These are phyloP conservation scores for Saxophila tyrrhenica DNA, from an alignment of 495 filamentous ascomycete species.

Conservation along the genomic window DNA sequence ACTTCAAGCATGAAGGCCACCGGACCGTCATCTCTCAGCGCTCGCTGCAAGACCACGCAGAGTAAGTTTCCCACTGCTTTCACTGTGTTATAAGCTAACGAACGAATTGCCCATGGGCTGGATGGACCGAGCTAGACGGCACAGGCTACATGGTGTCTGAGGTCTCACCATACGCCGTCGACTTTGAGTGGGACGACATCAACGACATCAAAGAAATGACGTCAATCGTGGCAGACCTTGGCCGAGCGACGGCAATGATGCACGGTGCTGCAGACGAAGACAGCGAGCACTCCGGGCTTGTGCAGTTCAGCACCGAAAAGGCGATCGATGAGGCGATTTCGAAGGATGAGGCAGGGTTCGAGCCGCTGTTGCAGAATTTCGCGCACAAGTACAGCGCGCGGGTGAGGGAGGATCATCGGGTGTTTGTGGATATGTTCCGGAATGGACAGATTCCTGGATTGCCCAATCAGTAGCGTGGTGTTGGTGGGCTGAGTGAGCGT, in stretches of 20 bases:
- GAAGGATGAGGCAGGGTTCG: not conserved
- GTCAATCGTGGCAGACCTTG: not conserved
- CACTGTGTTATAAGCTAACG: no score
- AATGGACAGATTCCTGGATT: not conserved
- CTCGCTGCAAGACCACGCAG: not conserved
- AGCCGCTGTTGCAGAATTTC: not conserved
- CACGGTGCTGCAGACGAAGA: constrained; percentile 1
- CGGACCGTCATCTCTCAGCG: constrained; percentile 3
- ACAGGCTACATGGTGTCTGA: not conserved
- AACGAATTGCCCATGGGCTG: not conserved
- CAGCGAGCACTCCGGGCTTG: not conserved
- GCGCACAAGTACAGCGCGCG: not conserved
- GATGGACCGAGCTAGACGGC: constrained; percentile 1
- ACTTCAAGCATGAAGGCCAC: constrained; percentile 3
- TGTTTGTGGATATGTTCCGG: constrained; percentile 1
- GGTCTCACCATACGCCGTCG: not conserved
- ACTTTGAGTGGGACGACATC: not conserved
- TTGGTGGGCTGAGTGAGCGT: no score
- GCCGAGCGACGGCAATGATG: not conserved
- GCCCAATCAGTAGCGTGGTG: no score
- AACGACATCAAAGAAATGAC: not conserved
- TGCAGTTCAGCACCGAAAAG: not conserved
- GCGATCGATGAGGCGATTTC: not conserved
- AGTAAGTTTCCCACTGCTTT: no score
- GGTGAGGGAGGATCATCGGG: not conserved